Conservation (phyloP, 2,329 filamentous ascomycete species). For the Gremmenia infestans region DNA sequence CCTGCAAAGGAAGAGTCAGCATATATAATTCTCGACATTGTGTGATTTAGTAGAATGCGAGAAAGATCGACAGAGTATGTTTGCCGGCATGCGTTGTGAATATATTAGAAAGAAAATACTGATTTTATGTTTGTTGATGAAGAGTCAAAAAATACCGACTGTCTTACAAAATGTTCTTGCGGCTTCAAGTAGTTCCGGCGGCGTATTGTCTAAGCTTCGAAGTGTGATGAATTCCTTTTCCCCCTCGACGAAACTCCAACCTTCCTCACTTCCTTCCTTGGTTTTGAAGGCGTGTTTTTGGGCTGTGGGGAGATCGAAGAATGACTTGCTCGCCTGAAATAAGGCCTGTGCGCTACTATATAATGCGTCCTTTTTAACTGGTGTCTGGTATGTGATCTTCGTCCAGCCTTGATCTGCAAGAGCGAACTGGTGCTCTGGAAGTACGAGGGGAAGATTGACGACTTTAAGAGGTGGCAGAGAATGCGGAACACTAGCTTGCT, state of each 20-base stretch:
- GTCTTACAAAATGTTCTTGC: conserved; percentile 17
- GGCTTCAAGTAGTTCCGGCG: conserved; percentile 13
- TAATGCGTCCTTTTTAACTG: conserved; percentile 8
- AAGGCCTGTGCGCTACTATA: conserved; percentile 17
- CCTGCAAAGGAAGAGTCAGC: no score
- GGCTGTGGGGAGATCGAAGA: conserved; percentile 19
- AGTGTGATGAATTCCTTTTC: conserved; percentile 28
- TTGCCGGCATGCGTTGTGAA: no score
- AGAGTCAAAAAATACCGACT: background rate
- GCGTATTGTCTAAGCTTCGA: conserved; percentile 16
- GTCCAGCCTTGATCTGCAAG: conserved; percentile 24
- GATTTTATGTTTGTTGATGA: no score
- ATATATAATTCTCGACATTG: no score
- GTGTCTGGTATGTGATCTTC: conserved; percentile 13
- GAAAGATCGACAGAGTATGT: no score
- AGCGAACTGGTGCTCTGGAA: conserved; percentile 14
- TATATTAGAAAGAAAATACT: no score
- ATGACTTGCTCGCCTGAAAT: conserved; percentile 18
- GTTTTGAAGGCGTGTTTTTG: conserved; percentile 22
- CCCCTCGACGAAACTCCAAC: conserved; percentile 23
- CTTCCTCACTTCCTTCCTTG: conserved; percentile 20
- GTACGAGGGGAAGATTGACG: conserved; percentile 14
- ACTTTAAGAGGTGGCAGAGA: conserved; percentile 9
- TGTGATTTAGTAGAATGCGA: no score
- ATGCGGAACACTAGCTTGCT: background rate